Conservation (phyloP, 2,329 filamentous ascomycete species). For the Pseudocercospora eumusae region DNA sequence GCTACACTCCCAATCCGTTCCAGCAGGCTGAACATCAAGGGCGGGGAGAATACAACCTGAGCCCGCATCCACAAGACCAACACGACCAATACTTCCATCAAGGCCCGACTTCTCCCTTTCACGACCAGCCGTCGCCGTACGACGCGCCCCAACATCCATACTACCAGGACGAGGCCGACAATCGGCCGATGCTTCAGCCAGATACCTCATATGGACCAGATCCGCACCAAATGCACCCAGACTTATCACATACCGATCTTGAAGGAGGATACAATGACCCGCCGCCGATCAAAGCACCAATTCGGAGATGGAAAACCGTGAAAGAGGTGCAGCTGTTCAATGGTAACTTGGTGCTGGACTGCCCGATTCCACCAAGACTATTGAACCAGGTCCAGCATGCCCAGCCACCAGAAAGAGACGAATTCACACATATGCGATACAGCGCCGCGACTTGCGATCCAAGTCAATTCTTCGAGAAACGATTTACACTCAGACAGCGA, state of each 20-base stretch:
- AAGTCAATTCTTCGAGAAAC: conserved; percentile 79
- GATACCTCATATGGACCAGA: conserved; percentile 64
- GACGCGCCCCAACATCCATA: conserved; percentile 51
- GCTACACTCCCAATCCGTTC: conserved; percentile 47
- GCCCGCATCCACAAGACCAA: conserved; percentile 78
- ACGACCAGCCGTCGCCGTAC: conserved; percentile 56
- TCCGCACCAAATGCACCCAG: conserved; percentile 45
- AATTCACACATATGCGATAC: conserved; percentile 89
- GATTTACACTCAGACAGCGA: conserved; percentile 87
- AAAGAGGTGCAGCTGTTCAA: conserved; percentile 95
- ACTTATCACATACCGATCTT: conserved; percentile 44
- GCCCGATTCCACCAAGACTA: conserved; percentile 85
- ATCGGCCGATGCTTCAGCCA: conserved; percentile 72
- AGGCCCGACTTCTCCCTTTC: not conserved
- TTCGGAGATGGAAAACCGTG: conserved; percentile 95
- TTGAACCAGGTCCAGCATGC: conserved; percentile 87
- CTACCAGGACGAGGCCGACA: conserved; percentile 67
- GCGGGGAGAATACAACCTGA: conserved; percentile 64
- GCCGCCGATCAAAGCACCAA: conserved; percentile 57
- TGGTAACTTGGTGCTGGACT: conserved; percentile 95
- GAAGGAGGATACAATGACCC: conserved; percentile 46
- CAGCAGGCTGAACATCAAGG: conserved; percentile 45
- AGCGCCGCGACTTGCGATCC: conserved; percentile 94
- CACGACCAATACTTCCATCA: conserved; percentile 68
- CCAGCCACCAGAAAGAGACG: conserved; percentile 76